phyloP scores from a whole-genome alignment of 1,284 basidiomycete species.

The Apiotrichum domesticum region DNA sequence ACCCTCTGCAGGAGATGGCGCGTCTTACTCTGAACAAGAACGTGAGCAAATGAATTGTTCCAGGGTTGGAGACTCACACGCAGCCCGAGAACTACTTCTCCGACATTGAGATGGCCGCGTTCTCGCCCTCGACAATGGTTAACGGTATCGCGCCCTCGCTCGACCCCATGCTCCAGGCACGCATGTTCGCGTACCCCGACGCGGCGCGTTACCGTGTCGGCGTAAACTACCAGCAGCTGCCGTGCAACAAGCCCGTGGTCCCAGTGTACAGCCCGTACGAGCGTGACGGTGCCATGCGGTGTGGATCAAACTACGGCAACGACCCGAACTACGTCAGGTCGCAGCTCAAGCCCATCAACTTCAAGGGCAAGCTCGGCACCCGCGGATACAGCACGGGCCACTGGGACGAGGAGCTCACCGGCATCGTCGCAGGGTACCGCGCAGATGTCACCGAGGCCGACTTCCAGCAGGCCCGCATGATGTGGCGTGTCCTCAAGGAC shows the following conservation, averaged over 20 bases:
- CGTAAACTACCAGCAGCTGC: slow-evolving; percentile 78
- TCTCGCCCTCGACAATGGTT: slow-evolving; percentile 67
- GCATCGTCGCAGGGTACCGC: slow-evolving; percentile 4
- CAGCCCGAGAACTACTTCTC: slow-evolving; percentile 52
- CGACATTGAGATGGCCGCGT: slow-evolving; percentile 70
- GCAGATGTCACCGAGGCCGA: slow-evolving; percentile 13
- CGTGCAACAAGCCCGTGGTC: slow-evolving; percentile 65
- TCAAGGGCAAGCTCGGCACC: slow-evolving; percentile 71
- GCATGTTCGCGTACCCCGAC: slow-evolving; percentile 91
- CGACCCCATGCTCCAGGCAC: slow-evolving; percentile 82
- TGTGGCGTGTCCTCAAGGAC: slow-evolving; percentile 11
- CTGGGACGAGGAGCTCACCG: not conserved
- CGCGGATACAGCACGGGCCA: slow-evolving; percentile 18
- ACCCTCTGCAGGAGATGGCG: slow-evolving; percentile 68
- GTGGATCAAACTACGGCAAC: slow-evolving; percentile 8
- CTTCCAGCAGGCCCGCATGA: slow-evolving; percentile 11
- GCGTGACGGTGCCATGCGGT: slow-evolving; percentile 48
- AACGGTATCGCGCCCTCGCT: slow-evolving; percentile 80
- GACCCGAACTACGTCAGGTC: slow-evolving; percentile 11
- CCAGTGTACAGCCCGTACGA: slow-evolving; percentile 51
- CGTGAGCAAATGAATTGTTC: slow-evolving; percentile 5
- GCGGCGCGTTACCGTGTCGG: slow-evolving; percentile 69
- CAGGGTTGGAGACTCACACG: not conserved
- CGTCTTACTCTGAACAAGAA: slow-evolving; percentile 74
- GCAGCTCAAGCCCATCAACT: slow-evolving; percentile 66